Evolutionary conservation across 805 yeast species (phyloP), one percentile per base, ranked within the genome.

Genomic region (Saccharomycopsis vini): DNA sequence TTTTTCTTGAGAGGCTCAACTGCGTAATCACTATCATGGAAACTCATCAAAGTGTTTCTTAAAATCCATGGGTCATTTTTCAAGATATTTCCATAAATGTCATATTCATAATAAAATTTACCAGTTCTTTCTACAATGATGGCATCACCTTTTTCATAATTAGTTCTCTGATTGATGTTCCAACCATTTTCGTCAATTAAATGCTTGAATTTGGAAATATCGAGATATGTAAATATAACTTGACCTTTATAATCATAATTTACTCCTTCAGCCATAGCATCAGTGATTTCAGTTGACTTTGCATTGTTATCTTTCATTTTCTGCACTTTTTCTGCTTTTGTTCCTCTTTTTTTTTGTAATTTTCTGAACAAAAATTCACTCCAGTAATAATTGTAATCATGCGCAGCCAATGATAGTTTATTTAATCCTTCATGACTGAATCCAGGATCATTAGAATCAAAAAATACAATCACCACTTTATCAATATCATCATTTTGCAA

Each of bases 61-160:
- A 67, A 56, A 34, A 61, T 45, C 39, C 51, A 50, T 3, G 60
- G 55, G 6, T 60, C 60, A 39, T 63, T 60, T 3, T 45, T 59
- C 43, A 76, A 57, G 13, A 44, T 39, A 0, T 55, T 47, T 0
- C 79, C 81, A 21, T 46, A 44, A 3, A 61, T 43, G 49, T 62
- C 65, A 2, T 38, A 46, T 31, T 61, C 64, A 49, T 62, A 64
- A 46, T 55, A 68, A 46, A 59, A 52, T 42, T 51, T 63, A 52
- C 65, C 68, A 50, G 45, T 50, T 49, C 59, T 65, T 57, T 63
- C 72, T 28, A 80, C 60, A 2, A 83, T 58, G 1, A 83, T 54
- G 0, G 75, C 64, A 56, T 81, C 85, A 4, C 89, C 90, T 2
- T 62, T 56, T 7, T 58, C 47, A 49, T 63, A 69, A 0, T 54